A percentile compares a stretch with the other conserved stretches of the same genome.
phyloP scores from a whole-genome alignment of 257 asterid species.

The Coffea canephora region DNA sequence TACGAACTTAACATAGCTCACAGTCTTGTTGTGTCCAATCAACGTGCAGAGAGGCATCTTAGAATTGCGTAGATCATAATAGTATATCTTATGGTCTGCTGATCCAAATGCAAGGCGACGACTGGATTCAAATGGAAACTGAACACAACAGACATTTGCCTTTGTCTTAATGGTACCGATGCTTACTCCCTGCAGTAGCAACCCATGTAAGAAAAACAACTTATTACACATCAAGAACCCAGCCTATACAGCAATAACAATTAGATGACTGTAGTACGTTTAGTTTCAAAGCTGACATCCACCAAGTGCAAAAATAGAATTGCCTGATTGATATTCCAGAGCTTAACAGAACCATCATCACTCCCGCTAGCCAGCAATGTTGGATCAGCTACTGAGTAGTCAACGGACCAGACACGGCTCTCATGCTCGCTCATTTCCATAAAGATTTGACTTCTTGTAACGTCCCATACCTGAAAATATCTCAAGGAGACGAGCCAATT shows the following conservation, averaged over 20 bases:
- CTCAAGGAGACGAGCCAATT: slow-evolving; percentile 3
- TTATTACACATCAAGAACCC: slow-evolving; percentile 44
- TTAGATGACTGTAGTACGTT: slow-evolving; percentile 74
- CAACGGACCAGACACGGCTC: slow-evolving; percentile 94
- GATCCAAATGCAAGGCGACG: slow-evolving; percentile 95
- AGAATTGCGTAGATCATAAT: slow-evolving; percentile 85
- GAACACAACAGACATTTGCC: slow-evolving; percentile 98
- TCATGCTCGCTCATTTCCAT: slow-evolving; percentile 97
- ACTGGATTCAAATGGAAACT: slow-evolving; percentile 79
- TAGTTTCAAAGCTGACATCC: slow-evolving; percentile 94
- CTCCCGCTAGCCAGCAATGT: slow-evolving; percentile 97
- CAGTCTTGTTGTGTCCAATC: slow-evolving; percentile 88
- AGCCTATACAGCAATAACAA: slow-evolving; percentile 39
- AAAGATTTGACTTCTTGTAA: slow-evolving; percentile 76
- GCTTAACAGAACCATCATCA: slow-evolving; percentile 96
- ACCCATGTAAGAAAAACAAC: slow-evolving; percentile 64
- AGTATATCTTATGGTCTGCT: slow-evolving; percentile 91
- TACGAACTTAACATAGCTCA: slow-evolving; percentile 89
- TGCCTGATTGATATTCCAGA: slow-evolving; percentile 99
- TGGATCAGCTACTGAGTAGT: slow-evolving; percentile 91
- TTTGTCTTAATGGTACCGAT: slow-evolving; percentile 80
- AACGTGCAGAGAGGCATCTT: slow-evolving; percentile 85
- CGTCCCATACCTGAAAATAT: slow-evolving; percentile 83
- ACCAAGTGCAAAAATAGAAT: slow-evolving; percentile 89
- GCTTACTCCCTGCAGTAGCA: slow-evolving; percentile 86